These are phyloP conservation scores for Fusarium abutilonis DNA, from an alignment of 2,329 filamentous ascomycete genomes.

Conservation along the genomic window DNA sequence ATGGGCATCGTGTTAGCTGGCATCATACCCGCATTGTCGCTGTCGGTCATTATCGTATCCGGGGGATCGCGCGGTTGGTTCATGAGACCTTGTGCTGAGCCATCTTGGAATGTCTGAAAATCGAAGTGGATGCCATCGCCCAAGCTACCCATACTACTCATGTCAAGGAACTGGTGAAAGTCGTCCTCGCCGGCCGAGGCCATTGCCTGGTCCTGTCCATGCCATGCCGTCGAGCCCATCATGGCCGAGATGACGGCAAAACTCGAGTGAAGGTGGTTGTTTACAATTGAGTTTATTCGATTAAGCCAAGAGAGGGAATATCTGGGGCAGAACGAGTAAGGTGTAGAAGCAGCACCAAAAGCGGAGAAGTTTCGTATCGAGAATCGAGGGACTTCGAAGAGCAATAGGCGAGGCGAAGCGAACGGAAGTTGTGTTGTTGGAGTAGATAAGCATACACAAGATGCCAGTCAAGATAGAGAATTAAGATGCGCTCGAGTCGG, in stretches of 20 bases:
- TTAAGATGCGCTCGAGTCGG: constrained; percentile 33
- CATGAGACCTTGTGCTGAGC: constrained; percentile 49
- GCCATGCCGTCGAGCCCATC: constrained; percentile 66
- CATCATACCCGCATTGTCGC: constrained; percentile 47
- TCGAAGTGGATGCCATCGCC: constrained; percentile 67
- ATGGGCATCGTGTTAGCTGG: constrained; percentile 54
- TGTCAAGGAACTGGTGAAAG: constrained; percentile 71
- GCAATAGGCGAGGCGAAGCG: constrained; percentile 9
- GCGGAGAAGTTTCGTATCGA: constrained; percentile 7
- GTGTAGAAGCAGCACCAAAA: constrained; percentile 28
- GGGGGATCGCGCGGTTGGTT: constrained; percentile 45
- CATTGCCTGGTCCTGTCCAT: constrained; percentile 65
- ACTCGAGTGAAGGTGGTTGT: constrained; percentile 21
- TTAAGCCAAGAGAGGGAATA: constrained; percentile 24
- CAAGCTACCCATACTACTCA: constrained; percentile 65
- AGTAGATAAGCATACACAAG: constrained; percentile 18
- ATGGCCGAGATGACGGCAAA: constrained; percentile 47
- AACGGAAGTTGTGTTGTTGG: not conserved
- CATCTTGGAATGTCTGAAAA: constrained; percentile 64
- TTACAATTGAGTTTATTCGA: constrained; percentile 18
- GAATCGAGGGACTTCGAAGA: not conserved
- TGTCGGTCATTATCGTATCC: constrained; percentile 52
- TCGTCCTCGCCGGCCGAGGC: constrained; percentile 65
- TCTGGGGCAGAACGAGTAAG: constrained; percentile 12
- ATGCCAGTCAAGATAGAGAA: constrained; percentile 12